These are phyloP conservation scores for Pyrenophora seminiperda DNA, from an alignment of 2,329 filamentous ascomycete genomes.

Conservation along the genomic window DNA sequence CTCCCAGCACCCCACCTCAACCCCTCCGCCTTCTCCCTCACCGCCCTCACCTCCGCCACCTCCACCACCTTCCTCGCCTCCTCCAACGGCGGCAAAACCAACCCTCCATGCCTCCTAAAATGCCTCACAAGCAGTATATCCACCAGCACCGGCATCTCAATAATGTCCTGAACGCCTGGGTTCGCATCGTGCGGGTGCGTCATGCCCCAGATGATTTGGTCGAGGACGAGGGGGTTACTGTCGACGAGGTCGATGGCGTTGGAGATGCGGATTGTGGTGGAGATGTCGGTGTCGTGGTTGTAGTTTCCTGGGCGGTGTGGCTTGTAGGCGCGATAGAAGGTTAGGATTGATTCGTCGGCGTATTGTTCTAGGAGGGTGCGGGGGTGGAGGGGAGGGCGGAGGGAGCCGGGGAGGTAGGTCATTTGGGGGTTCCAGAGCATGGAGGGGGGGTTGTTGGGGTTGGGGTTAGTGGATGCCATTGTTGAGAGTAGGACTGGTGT, in stretches of 20 bases:
- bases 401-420: neutral
- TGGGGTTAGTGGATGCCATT: too few relatives aligned
- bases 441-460: neutral
- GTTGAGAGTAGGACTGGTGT: too few relatives aligned
- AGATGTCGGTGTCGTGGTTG: neutral
- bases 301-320: neutral
- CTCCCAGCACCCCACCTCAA: neutral
- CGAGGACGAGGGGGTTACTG: neutral
- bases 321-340: neutral
- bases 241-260: neutral
- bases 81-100: constrained; percentile 11
- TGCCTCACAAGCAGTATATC: constrained; percentile 16
- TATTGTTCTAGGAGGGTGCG: neutral
- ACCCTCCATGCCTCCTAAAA: constrained; percentile 18
- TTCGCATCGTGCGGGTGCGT: constrained; percentile 5
- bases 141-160: constrained; percentile 1
- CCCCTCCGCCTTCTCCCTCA: neutral
- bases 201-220: neutral
- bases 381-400: neutral
- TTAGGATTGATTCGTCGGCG: neutral
- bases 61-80: constrained; percentile 4
- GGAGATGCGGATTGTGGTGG: neutral
- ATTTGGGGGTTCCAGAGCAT: neutral
- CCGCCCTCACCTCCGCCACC: neutral
- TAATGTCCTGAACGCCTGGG: constrained; percentile 5